Evolutionary conservation across 1,139 yeast genomes (phyloP), one percentile per base, ranked within the genome.

Genomic region (Lodderomyces jiufengensis): DNA sequence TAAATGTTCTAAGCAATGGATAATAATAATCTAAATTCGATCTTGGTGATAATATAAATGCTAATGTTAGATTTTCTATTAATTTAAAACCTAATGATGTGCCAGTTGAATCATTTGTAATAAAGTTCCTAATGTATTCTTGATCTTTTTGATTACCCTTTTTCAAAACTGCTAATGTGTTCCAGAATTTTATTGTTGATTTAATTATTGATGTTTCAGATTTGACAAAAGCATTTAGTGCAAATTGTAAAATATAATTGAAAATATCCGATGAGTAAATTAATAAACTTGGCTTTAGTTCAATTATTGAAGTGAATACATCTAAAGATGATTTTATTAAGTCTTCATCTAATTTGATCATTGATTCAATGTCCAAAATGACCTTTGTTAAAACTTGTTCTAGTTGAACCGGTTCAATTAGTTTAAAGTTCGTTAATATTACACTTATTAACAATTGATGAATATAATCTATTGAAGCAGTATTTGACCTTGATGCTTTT

Each of bases 151-250:
- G 56, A 3, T 63, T 59, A 3, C 85, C 85, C 43, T 66, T 68
- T 46, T 74, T 75, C 47, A 80, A 62, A 21, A 69, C 60, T 2
- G 84, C 50, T 9, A 83, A 54, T 22, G 68, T 65, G 3, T 66
- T 63, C 95, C 95, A 86, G 48, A 86, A 85, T 43, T 73, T 71
- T 37, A 76, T 66, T 0, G 77, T 67, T 0, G 87, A 68, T 42
- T 77, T 76, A 29, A 86, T 59, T 2, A 85, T 75, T 48, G 82
- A 78, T 36, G 82, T 69, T 53, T 86, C 95, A 34, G 71, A 70
- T 0, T 79, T 70, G 7, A 59, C 50, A 29, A 85, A 59, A 10
- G 76, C 66, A 5, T 63, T 55, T 3, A 81, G 52, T 25, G 66
- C 61, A 54, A 71, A 64, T 13, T 61, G 60, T 16, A 79, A 33